These are phyloP conservation scores for Daldinia sp. DNA, from an alignment of 2,329 filamentous ascomycete genomes.

Conservation along the genomic window DNA sequence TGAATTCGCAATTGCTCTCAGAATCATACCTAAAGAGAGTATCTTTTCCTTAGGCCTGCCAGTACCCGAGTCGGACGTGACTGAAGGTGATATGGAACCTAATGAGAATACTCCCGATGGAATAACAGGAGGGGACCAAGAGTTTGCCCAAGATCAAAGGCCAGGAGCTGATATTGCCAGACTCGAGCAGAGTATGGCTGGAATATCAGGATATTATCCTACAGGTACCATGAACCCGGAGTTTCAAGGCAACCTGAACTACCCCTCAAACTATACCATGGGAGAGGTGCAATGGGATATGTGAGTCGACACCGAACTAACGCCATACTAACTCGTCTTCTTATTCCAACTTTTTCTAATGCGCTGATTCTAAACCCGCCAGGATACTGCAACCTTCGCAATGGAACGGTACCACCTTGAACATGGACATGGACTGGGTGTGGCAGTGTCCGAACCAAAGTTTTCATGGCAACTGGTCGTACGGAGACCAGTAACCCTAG, in stretches of 20 bases:
- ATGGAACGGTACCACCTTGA: conserved; percentile 32
- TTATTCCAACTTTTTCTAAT: background rate
- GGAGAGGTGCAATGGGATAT: conserved; percentile 36
- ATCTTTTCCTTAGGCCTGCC: conserved; percentile 7
- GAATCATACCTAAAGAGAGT: conserved; percentile 29
- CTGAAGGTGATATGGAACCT: background rate
- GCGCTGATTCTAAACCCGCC: conserved; percentile 1
- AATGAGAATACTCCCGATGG: background rate
- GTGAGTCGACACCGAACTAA: conserved; percentile 20
- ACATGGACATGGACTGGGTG: conserved; percentile 36
- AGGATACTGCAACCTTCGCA: conserved; percentile 35
- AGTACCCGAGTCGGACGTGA: conserved; percentile 1
- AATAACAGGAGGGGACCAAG: background rate
- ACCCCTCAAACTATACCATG: conserved; percentile 1
- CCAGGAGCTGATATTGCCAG: background rate
- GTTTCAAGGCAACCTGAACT: conserved; percentile 4
- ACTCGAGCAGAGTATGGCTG: conserved; percentile 16
- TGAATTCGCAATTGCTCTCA: conserved; percentile 38
- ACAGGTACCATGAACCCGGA: conserved; percentile 11
- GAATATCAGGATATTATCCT: conserved; percentile 13
- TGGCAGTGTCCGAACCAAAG: conserved; percentile 34
- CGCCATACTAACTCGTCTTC: background rate
- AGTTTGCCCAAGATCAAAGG: background rate
- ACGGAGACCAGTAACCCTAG: background rate
- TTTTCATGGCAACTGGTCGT: conserved; percentile 19